These are phyloP conservation scores for Eutrema salsugineum DNA, from an alignment of 441 rosid genomes.

Conservation along the genomic window DNA sequence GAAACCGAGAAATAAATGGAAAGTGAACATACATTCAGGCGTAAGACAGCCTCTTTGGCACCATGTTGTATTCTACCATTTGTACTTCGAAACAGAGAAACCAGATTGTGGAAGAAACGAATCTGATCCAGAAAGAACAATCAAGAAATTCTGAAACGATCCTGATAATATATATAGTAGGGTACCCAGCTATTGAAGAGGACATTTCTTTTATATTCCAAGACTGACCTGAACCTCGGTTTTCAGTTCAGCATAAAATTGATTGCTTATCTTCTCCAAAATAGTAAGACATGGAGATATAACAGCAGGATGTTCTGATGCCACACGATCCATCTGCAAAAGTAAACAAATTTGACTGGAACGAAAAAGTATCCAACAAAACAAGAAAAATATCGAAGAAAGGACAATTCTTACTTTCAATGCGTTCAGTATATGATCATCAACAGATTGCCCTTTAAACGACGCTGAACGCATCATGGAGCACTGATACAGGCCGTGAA, in stretches of 20 bases:
- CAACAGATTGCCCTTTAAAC: conserved; percentile 37
- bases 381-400: background rate
- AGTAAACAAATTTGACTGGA: conserved; percentile 24
- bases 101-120: conserved; percentile 60
- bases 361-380: background rate
- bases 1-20: conserved; percentile 7
- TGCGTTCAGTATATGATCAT: conserved; percentile 56
- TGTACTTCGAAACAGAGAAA: conserved; percentile 53
- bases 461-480: conserved; percentile 48
- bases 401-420: conserved; percentile 59
- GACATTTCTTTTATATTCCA: background rate
- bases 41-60: conserved; percentile 73
- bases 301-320: conserved; percentile 54
- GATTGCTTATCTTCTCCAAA: conserved; percentile 60
- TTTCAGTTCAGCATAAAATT: conserved; percentile 46
- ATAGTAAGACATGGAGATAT: conserved; percentile 65
- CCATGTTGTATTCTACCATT: conserved; percentile 68
- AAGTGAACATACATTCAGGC: conserved; percentile 61
- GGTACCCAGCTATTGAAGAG: background rate
- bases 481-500: conserved; percentile 40
- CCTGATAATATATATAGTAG: background rate
- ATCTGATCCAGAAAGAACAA: conserved; percentile 45
- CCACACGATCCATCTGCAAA: conserved; percentile 61
- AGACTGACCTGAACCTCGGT: conserved; percentile 72
- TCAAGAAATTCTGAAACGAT: background rate